phyloP scores from a whole-genome alignment of 495 filamentous ascomycete genomes.

The Aspergillus taichungensis region DNA sequence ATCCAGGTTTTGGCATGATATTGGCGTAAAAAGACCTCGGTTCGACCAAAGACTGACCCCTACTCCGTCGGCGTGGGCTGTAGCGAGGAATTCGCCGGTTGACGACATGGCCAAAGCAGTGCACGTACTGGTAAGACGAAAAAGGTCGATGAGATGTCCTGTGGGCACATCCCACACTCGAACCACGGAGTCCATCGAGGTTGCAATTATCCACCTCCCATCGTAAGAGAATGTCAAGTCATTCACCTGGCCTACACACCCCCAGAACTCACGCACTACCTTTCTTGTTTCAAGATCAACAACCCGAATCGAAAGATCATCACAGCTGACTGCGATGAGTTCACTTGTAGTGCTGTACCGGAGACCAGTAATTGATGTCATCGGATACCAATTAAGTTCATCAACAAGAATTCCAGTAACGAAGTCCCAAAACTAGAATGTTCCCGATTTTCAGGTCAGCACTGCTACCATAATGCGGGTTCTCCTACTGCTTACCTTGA shows the following conservation, averaged over 20 bases:
- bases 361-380: constrained; percentile 65
- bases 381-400: constrained; percentile 78
- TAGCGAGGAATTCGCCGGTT: constrained; percentile 88
- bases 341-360: constrained; percentile 74
- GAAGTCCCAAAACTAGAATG: constrained; percentile 79
- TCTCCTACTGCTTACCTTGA: constrained; percentile 47
- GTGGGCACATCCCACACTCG: constrained; percentile 95
- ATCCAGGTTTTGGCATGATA: constrained; percentile 71
- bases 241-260: constrained; percentile 68
- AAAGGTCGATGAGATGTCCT: constrained; percentile 84
- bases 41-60: constrained; percentile 95
- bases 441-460: constrained; percentile 3
- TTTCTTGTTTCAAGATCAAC: constrained; percentile 86
- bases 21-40: constrained; percentile 75
- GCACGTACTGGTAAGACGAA: constrained; percentile 65
- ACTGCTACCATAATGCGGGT: background rate
- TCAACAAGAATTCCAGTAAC: constrained; percentile 64
- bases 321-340: constrained; percentile 81
- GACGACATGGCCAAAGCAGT: constrained; percentile 78
- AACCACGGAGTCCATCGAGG: constrained; percentile 71
- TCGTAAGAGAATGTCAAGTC: constrained; percentile 90
- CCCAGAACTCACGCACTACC: constrained; percentile 88
- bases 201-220: constrained; percentile 86
- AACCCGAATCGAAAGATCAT: constrained; percentile 79
- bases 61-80: constrained; percentile 72